These are phyloP conservation scores for Endotrypanum monterogeii DNA, from an alignment of 208 protist species.

Conservation along the genomic window DNA sequence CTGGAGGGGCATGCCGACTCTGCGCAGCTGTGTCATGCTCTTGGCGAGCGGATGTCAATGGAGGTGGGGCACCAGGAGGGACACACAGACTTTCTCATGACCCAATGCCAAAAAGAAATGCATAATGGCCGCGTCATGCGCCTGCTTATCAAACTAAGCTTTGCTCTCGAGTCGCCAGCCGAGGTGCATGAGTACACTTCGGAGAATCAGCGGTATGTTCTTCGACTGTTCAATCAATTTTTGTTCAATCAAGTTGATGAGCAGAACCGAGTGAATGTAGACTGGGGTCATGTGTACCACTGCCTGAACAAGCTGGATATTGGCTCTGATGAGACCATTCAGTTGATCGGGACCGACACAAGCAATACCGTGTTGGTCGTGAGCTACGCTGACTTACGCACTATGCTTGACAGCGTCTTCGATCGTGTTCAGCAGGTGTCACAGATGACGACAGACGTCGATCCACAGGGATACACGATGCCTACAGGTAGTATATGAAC, in stretches of 20 bases:
- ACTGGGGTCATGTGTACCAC: slow-evolving; percentile 96
- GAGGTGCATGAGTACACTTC: slow-evolving; percentile 82
- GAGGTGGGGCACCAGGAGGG: slow-evolving; percentile 87
- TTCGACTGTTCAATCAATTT: slow-evolving; percentile 96
- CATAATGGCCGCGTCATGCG: slow-evolving; percentile 97
- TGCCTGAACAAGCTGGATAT: slow-evolving; percentile 97
- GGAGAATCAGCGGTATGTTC: slow-evolving; percentile 70
- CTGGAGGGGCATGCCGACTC: slow-evolving; percentile 66
- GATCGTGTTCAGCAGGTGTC: slow-evolving; percentile 76
- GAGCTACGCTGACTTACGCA: slow-evolving; percentile 94
- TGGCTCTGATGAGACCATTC: slow-evolving; percentile 92
- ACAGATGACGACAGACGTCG: slow-evolving; percentile 38
- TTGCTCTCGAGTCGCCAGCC: slow-evolving; percentile 86
- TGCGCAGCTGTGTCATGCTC: slow-evolving; percentile 67
- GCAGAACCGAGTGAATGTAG: slow-evolving; percentile 85
- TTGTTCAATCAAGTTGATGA: slow-evolving; percentile 96
- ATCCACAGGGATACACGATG: slow-evolving; percentile 33
- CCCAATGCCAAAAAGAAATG: slow-evolving; percentile 93
- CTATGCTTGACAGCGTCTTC: slow-evolving; percentile 85
- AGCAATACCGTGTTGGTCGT: slow-evolving; percentile 91
- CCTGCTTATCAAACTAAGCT: slow-evolving; percentile 94
- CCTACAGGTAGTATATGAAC: slow-evolving; percentile 26
- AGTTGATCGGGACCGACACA: slow-evolving; percentile 92
- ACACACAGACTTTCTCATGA: slow-evolving; percentile 88
- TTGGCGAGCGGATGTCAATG: slow-evolving; percentile 88